These are phyloP conservation scores for Dactylellina drechsleri DNA, from an alignment of 2,329 filamentous ascomycete species.

Conservation along the genomic window DNA sequence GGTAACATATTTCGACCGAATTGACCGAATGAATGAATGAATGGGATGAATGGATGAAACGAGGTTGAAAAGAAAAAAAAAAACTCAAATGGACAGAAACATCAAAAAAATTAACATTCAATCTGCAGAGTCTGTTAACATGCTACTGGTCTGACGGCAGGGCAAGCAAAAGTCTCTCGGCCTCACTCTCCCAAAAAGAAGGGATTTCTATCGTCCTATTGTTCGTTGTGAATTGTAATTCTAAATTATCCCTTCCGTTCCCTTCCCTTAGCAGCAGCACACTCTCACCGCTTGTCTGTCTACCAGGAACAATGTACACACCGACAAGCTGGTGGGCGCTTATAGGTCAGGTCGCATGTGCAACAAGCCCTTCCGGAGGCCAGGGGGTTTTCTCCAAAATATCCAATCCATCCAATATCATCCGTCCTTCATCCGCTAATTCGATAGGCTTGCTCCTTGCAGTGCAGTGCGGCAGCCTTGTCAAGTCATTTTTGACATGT, in stretches of 20 bases:
- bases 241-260: neutral
- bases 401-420: too few relatives aligned
- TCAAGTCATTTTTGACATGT: too few relatives aligned
- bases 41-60: neutral
- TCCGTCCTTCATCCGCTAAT: too few relatives aligned
- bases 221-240: slow-evolving; percentile 9
- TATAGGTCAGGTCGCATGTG: slow-evolving; percentile 44
- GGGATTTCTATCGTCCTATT: neutral
- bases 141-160: neutral
- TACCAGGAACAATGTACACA: slow-evolving; percentile 1
- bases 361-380: slow-evolving; percentile 4
- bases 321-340: slow-evolving; percentile 31
- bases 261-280: neutral
- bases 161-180: slow-evolving; percentile 17
- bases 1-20: slow-evolving; percentile 7
- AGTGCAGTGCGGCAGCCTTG: too few relatives aligned
- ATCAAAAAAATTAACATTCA: too few relatives aligned
- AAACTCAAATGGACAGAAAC: slow-evolving; percentile 2
- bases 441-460: too few relatives aligned
- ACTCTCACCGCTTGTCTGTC: neutral
- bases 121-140: too few relatives aligned
- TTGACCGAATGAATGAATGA: neutral
- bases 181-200: too few relatives aligned
- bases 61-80: slow-evolving; percentile 24
- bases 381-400: too few relatives aligned